Conservation (phyloP, 2,329 filamentous ascomycete genomes). For the Paraconiothyrium sp. region DNA sequence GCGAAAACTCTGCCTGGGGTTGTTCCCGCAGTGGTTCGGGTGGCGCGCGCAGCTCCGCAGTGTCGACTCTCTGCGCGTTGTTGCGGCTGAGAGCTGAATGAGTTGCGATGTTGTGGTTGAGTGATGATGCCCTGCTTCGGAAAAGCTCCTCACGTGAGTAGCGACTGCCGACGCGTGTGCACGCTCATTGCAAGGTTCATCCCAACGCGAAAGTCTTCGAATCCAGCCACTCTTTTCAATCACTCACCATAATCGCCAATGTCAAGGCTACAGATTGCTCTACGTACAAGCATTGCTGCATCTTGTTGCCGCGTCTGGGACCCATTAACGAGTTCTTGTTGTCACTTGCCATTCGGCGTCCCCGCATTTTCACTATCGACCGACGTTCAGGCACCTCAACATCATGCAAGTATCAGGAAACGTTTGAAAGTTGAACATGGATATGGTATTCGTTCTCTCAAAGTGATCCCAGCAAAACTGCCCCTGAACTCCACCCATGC, state of each 20-base stretch:
- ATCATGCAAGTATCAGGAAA: neutral
- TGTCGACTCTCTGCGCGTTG: neutral
- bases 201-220: neutral
- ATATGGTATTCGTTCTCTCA: constrained; percentile 23
- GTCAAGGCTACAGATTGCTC: neutral
- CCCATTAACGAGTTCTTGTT: constrained; percentile 1
- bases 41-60: neutral
- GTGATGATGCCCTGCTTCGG: neutral
- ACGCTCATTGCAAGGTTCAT: too few species aligned
- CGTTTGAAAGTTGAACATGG: neutral
- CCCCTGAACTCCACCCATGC: constrained; percentile 35
- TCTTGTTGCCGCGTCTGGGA: neutral
- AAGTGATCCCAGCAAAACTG: constrained; percentile 13
- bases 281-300: neutral
- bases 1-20: constrained; percentile 8
- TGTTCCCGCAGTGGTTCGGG: neutral
- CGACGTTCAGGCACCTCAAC: neutral
- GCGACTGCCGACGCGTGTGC: neutral
- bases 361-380: neutral
- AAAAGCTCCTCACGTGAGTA: neutral
- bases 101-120: neutral
- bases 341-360: neutral
- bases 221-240: neutral
- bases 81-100: neutral
- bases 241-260: neutral